A percentile compares a stretch with the other conserved stretches of the same genome.
phyloP scores from a whole-genome alignment of 2,329 filamentous ascomycete species.

The Botrytis fabae region DNA sequence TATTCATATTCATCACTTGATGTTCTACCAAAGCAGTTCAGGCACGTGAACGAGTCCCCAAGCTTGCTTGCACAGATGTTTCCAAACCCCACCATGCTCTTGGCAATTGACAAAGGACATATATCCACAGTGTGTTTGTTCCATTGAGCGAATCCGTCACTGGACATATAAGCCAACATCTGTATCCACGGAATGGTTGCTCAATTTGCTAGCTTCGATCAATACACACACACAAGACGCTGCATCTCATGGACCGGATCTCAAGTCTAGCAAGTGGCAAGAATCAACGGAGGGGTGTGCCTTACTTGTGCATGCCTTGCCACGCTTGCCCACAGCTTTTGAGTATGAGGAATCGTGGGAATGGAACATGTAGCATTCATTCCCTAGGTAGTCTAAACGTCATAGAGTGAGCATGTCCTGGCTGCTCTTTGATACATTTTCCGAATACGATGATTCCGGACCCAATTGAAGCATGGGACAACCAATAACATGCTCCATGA shows the following conservation, averaged over 20 bases:
- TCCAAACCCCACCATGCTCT: background rate
- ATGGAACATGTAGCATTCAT: background rate
- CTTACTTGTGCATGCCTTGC: background rate
- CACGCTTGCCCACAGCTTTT: too few relatives aligned
- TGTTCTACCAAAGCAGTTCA: background rate
- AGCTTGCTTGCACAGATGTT: background rate
- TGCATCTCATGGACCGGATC: background rate
- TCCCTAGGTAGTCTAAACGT: slow-evolving; percentile 6
- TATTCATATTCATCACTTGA: slow-evolving; percentile 5
- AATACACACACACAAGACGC: background rate
- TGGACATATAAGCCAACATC: background rate
- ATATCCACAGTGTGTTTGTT: background rate
- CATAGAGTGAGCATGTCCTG: background rate
- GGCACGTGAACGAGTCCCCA: background rate
- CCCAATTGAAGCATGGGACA: background rate
- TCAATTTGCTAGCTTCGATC: slow-evolving; percentile 4
- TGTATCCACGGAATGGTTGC: background rate
- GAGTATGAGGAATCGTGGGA: background rate
- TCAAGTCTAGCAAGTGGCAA: slow-evolving; percentile 5
- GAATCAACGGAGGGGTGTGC: background rate
- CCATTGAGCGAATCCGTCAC: background rate
- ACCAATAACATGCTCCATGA: background rate
- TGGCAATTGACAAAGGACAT: background rate
- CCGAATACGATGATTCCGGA: slow-evolving; percentile 7
- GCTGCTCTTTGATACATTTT: background rate